A percentile compares a stretch with the other conserved stretches of the same genome.
phyloP scores from a whole-genome alignment of 2,329 filamentous ascomycete genomes.

The Fusarium vanettenii region DNA sequence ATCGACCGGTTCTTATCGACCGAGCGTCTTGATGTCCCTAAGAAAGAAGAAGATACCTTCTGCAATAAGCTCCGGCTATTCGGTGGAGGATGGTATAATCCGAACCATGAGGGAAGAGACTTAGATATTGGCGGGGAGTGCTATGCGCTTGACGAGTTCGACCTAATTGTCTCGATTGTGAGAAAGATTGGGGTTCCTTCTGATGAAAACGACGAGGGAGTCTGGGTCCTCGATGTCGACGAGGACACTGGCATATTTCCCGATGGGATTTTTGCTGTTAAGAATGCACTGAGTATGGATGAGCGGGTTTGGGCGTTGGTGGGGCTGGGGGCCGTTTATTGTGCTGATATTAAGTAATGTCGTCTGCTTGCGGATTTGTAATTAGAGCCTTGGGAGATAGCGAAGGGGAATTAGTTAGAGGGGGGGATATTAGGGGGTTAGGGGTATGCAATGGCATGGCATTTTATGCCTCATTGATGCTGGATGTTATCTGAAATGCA shows the following conservation, averaged over 20 bases:
- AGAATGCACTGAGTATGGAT: conserved; percentile 10
- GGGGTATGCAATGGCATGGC: not conserved
- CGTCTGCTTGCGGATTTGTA: not conserved
- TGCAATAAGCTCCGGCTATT: conserved; percentile 13
- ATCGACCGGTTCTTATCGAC: conserved; percentile 17
- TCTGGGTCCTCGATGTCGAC: conserved; percentile 11
- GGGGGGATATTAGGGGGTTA: not conserved
- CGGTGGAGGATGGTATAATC: conserved; percentile 12
- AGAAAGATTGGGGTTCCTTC: conserved; percentile 12
- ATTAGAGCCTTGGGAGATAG: not conserved
- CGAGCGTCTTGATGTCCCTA: conserved; percentile 6
- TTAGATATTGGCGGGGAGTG: conserved; percentile 5
- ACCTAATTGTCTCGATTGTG: conserved; percentile 6
- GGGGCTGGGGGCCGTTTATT: conserved; percentile 3
- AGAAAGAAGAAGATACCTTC: conserved; percentile 16
- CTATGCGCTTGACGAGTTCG: conserved; percentile 3
- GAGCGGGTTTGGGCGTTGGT: conserved; percentile 11
- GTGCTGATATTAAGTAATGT: not conserved
- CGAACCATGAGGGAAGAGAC: conserved; percentile 7
- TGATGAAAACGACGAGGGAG: conserved; percentile 3
- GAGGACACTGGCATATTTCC: conserved; percentile 8
- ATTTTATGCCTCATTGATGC: not conserved
- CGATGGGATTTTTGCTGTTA: conserved; percentile 6
- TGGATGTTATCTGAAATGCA: not conserved
- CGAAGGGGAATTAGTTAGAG: not conserved